Evolutionary conservation across 202 grass and related monocot species (phyloP).

Genomic region (Saccharum hybrid): DNA sequence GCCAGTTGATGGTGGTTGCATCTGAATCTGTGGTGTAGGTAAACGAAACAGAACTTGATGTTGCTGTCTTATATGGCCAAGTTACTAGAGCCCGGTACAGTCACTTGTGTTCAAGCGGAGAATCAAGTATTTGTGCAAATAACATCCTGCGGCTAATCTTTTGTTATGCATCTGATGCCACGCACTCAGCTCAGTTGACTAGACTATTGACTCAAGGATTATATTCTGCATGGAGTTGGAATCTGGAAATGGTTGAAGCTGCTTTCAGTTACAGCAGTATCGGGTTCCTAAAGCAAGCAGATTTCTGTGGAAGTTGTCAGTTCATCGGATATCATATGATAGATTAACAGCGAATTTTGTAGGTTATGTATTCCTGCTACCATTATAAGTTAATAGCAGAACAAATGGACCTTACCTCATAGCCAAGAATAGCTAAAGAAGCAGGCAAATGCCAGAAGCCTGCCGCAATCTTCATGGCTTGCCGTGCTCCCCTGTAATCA

Average conservation of each 20-base stretch:
- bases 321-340: neutral
- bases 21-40: neutral
- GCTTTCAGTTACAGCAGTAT: constrained; percentile 4
- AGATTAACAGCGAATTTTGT: neutral
- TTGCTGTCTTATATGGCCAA: neutral
- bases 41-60: neutral
- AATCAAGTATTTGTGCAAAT: neutral
- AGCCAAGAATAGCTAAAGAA: constrained; percentile 11
- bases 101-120: neutral
- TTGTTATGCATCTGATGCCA: constrained; percentile 25
- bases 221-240: neutral
- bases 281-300: neutral
- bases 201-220: neutral
- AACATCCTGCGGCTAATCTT: neutral
- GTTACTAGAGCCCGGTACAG: neutral
- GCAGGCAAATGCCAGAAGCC: neutral
- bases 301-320: neutral
- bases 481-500: neutral
- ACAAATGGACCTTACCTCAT: neutral
- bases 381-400: neutral
- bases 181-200: neutral
- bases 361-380: neutral
- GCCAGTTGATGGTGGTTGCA: neutral
- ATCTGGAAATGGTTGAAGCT: neutral
- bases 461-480: too few species aligned